Evolutionary conservation across 805 yeast genomes (phyloP), one percentile per base, ranked within the genome.

Genomic region (Schwanniomyces sp.): DNA sequence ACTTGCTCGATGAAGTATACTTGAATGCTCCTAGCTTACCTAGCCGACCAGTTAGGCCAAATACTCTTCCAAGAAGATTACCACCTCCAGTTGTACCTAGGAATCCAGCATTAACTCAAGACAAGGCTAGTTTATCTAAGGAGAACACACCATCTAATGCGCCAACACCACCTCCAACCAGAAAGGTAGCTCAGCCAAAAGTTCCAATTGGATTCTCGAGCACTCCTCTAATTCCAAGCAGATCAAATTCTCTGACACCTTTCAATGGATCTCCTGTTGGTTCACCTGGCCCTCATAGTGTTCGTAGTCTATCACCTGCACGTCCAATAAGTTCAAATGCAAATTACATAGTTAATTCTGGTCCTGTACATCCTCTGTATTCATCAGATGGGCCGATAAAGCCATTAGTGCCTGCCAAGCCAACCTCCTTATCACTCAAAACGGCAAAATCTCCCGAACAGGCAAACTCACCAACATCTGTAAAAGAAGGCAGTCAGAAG

Each of bases 401-500:
- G 37, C 76, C 76, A n/a, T 41, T 68, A 51, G 62, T 70, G 10
- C 75, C 76, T 5, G 53, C 58, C 9, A 72, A 72, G 45, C 75
- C 76, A 12, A 30, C 59, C 10, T 37, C 66, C 9, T 59, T 70
- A 27, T 39, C 61, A 10, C 43, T 34, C 8, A 17, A 41, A 21
- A 14, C 45, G 0, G 16, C 32, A 17, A 25, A 18, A 14, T 25
- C 41, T 3, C 7, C 21, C n/a, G 32, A 26, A 2, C 24, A 6
- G 18, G 25, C 8, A 6, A 9, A 9, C 24, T 25, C 50, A 11
- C 12, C 46, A 27, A 17, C 54, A 14, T 44, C 37, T n/a, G 36
- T 50, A 26, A 57, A 61, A 11, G 24, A 51, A 12, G 40, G 34
- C 37, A 38, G 43, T 21, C 36, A 34, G 5, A 41, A 34, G 17